These are phyloP conservation scores for Penicillium rolfsii DNA, from an alignment of 2,329 filamentous ascomycete genomes.

Conservation along the genomic window DNA sequence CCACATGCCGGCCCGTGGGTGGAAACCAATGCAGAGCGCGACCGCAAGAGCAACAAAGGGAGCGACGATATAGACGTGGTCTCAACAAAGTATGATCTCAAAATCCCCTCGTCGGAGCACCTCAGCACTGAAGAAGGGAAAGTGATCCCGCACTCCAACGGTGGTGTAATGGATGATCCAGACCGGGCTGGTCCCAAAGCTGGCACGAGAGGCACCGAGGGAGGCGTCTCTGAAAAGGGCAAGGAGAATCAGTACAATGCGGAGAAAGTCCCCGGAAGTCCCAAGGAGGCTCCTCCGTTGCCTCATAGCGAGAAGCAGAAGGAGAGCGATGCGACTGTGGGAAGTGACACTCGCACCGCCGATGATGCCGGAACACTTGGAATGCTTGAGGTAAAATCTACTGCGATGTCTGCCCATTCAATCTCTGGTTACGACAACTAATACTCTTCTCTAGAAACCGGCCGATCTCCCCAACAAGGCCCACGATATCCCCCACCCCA, in stretches of 20 bases:
- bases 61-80: conserved; percentile 43
- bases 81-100: conserved; percentile 27
- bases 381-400: conserved; percentile 56
- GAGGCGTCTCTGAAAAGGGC: conserved; percentile 84
- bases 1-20: conserved; percentile 82
- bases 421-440: not conserved
- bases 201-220: conserved; percentile 85
- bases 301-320: conserved; percentile 80
- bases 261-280: conserved; percentile 77
- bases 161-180: conserved; percentile 93
- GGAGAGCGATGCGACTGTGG: conserved; percentile 41
- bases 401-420: not conserved
- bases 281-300: conserved; percentile 81
- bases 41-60: conserved; percentile 45
- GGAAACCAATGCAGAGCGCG: conserved; percentile 53
- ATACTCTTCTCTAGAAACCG: conserved; percentile 67
- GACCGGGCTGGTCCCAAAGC: conserved; percentile 74
- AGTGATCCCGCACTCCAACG: conserved; percentile 58
- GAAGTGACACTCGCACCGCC: conserved; percentile 46
- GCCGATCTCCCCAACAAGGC: conserved; percentile 77
- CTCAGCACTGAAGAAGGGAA: conserved; percentile 46
- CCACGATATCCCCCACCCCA: conserved; percentile 71
- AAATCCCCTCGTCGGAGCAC: conserved; percentile 35
- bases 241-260: conserved; percentile 72
- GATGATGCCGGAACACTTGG: conserved; percentile 51